Evolutionary conservation across 345 rosid genomes (phyloP).

Genomic region (Diplotaxis tenuifolia): DNA sequence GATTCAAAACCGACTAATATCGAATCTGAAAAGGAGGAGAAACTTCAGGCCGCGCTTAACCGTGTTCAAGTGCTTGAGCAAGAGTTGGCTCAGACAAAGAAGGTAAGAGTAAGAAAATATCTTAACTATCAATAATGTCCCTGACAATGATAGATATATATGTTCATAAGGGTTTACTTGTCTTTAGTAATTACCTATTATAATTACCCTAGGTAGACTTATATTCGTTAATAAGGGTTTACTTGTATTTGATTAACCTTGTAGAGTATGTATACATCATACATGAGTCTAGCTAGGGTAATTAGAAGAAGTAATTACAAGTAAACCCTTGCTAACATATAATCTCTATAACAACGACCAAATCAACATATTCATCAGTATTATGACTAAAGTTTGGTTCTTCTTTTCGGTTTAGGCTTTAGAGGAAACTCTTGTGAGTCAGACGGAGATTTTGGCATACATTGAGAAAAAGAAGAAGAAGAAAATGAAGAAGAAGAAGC

Average conservation of each 20-base stretch:
- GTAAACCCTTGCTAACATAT: no score
- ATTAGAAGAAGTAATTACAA: neutral
- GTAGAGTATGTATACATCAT: neutral
- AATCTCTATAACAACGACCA: neutral
- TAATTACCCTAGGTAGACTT: neutral
- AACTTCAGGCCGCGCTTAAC: constrained; percentile 62
- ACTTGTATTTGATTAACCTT: neutral
- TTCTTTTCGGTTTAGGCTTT: constrained; percentile 47
- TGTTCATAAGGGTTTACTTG: neutral
- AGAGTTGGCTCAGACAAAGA: constrained; percentile 63
- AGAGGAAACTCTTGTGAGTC: constrained; percentile 44
- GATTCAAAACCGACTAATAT: constrained; percentile 41
- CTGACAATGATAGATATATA: neutral
- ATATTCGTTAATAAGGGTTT: neutral
- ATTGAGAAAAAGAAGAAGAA: constrained; percentile 52
- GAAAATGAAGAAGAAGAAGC: constrained; percentile 48
- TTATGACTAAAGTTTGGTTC: neutral
- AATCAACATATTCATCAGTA: neutral
- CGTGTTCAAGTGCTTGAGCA: constrained; percentile 61
- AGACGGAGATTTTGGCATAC: constrained; percentile 49
- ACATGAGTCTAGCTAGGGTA: neutral
- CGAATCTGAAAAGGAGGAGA: constrained; percentile 73
- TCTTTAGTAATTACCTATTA: neutral
- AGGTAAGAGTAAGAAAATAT: constrained; percentile 50
- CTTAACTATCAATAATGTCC: neutral